Evolutionary conservation across 768 basidiomycete species (phyloP).

Genomic region (Lactifluus piperatus): DNA sequence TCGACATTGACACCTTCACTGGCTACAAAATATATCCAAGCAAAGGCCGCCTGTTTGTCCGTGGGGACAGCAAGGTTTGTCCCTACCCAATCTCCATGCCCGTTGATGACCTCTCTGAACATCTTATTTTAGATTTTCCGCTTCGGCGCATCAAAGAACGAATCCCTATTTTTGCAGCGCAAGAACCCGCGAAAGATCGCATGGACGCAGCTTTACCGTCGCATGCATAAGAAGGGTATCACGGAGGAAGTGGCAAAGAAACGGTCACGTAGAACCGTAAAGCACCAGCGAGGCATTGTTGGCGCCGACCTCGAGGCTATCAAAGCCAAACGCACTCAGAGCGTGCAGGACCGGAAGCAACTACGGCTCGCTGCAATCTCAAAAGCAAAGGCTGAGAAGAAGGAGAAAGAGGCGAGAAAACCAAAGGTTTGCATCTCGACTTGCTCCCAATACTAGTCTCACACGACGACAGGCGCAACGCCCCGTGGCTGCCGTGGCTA

Average conservation of each 20-base stretch:
- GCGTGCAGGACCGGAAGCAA: conserved; percentile 71
- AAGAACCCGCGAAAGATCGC: conserved; percentile 99
- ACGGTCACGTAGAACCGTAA: conserved; percentile 92
- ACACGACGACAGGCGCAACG: conserved; percentile 37
- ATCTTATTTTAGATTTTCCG: conserved; percentile 69
- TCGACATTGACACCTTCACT: conserved; percentile 98
- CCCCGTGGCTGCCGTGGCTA: conserved; percentile 45
- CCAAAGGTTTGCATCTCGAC: conserved; percentile 46
- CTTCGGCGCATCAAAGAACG: conserved; percentile 85
- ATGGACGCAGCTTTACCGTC: conserved; percentile 89
- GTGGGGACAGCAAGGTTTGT: conserved; percentile 89
- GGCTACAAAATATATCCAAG: conserved; percentile 96
- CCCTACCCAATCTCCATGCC: not conserved
- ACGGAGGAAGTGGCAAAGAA: conserved; percentile 99
- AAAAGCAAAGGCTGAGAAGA: conserved; percentile 96
- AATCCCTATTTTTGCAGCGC: conserved; percentile 96
- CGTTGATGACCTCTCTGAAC: not conserved
- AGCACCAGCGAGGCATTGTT: conserved; percentile 96
- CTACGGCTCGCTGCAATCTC: conserved; percentile 78
- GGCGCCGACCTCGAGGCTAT: conserved; percentile 92
- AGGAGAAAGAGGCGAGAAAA: conserved; percentile 92
- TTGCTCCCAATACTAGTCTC: not conserved
- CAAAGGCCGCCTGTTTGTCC: conserved; percentile 93
- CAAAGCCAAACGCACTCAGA: conserved; percentile 88
- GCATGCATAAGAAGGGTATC: conserved; percentile 99